Percentiles rank a stretch among this genome's conserved stretches.
phyloP scores from a whole-genome alignment of 2,329 filamentous ascomycete genomes.

The Didymellaceae sp. region DNA sequence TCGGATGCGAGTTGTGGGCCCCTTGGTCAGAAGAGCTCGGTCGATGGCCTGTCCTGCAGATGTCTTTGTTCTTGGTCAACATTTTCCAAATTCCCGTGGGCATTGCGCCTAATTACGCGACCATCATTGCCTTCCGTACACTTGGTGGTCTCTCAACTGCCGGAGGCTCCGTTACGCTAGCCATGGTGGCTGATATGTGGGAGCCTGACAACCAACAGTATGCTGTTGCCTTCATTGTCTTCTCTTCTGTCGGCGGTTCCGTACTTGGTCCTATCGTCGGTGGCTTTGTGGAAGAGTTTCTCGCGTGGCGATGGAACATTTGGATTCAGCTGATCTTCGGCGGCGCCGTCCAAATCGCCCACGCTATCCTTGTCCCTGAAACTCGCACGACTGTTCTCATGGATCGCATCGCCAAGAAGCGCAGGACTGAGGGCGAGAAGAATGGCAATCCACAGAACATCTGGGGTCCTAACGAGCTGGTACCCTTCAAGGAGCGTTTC shows the following conservation, averaged over 20 bases:
- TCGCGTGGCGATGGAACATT: slow-evolving; percentile 79
- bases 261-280: slow-evolving; percentile 80
- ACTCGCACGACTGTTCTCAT: slow-evolving; percentile 79
- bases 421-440: slow-evolving; percentile 68
- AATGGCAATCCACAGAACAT: slow-evolving; percentile 65
- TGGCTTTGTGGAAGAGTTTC: slow-evolving; percentile 72
- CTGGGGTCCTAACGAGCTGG: slow-evolving; percentile 77
- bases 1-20: slow-evolving; percentile 87
- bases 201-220: slow-evolving; percentile 18
- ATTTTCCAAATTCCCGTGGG: slow-evolving; percentile 72
- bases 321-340: slow-evolving; percentile 89
- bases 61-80: slow-evolving; percentile 76
- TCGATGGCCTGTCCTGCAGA: slow-evolving; percentile 76
- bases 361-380: slow-evolving; percentile 75
- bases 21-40: slow-evolving; percentile 87
- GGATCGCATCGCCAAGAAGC: slow-evolving; percentile 78
- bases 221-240: slow-evolving; percentile 61
- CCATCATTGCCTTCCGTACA: slow-evolving; percentile 68
- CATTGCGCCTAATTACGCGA: slow-evolving; percentile 74
- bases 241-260: slow-evolving; percentile 79
- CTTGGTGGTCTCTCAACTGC: slow-evolving; percentile 58
- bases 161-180: slow-evolving; percentile 69
- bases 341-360: slow-evolving; percentile 69
- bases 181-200: slow-evolving; percentile 70
- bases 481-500: slow-evolving; percentile 45